A percentile compares a stretch with the other conserved stretches of the same genome.
Conservation (phyloP, 2,329 filamentous ascomycete species). For the Diplodia sapinea region DNA sequence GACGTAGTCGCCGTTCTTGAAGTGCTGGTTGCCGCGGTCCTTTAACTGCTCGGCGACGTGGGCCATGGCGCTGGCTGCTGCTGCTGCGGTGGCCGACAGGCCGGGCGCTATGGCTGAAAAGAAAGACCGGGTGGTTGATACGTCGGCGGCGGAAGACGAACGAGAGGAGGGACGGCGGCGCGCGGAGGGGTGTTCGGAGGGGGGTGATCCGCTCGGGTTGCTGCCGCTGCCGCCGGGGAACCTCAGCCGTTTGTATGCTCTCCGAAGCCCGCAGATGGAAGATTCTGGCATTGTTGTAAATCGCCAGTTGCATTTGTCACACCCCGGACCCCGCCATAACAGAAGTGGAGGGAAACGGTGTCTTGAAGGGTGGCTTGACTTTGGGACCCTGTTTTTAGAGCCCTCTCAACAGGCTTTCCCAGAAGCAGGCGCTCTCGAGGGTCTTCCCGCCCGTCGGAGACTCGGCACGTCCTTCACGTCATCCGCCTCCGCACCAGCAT, state of each 20-base stretch:
- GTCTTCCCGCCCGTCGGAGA: neutral
- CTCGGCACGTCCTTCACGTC: constrained; percentile 21
- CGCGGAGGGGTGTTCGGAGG: constrained; percentile 22
- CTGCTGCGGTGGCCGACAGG: constrained; percentile 1
- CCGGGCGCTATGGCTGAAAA: neutral
- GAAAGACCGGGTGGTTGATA: neutral
- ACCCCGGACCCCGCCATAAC: neutral
- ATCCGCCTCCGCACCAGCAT: neutral
- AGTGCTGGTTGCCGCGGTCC: constrained; percentile 66
- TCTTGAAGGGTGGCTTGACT: neutral
- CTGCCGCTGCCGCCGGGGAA: constrained; percentile 21
- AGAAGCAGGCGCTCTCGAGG: constrained; percentile 15
- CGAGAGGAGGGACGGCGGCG: constrained; percentile 14
- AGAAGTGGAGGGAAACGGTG: neutral
- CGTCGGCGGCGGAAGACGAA: constrained; percentile 12
- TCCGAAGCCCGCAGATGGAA: constrained; percentile 29
- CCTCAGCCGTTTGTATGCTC: constrained; percentile 18
- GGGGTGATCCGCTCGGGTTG: neutral
- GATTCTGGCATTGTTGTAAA: constrained; percentile 29
- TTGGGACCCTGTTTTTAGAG: constrained; percentile 1
- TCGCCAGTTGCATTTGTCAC: constrained; percentile 26
- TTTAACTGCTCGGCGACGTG: constrained; percentile 55
- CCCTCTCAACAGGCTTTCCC: constrained; percentile 4
- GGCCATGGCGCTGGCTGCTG: constrained; percentile 35
- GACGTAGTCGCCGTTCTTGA: constrained; percentile 67